Base-by-base conservation (phyloP, 345 rosid species). In the Brassica nigra region DNA sequence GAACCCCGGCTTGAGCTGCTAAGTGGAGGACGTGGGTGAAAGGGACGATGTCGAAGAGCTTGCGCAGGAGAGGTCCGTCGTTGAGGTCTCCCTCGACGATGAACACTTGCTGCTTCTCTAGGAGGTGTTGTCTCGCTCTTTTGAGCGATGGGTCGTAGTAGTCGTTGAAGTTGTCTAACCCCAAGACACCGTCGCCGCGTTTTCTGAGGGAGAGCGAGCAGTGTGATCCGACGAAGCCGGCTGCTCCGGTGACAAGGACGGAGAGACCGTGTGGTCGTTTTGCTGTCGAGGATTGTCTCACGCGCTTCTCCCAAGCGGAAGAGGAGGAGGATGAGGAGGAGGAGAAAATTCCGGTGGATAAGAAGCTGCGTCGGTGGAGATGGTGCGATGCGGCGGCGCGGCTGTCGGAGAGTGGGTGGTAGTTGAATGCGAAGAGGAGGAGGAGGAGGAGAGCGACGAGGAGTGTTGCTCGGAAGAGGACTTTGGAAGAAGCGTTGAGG, bases 1-100 rank as follows among this genome's bases (percentile, higher is more conserved):
- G 92, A 18, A 92, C 97, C 0, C 97, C 97, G 33, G 97, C 97
- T 80, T 92, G 97, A 2, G 97, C 97, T 0, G 97, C 97, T 30
- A 92, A 83, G 84, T 92, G 97, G 61, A 92, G 97, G 6, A 92
- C 81, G 85, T 92, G 97, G 8, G 93, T 87, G 91, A 92, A 89
- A 0, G 95, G 92, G 4, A 89, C 92, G 8, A 92, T 90, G 54
- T 92, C 95, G 86, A 89, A 88, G 7, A 92, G 89, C 83, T 90
- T 92, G 3, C 81, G 81, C 5, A 92, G 76, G 83, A 92, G 79
- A 1, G 86, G 85, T 0, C 80, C 85, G 55, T 92, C 93, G 82
- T 92, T 90, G 28, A 92, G 78, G 73, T 92, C 97, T 0, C 92
- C 97, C 79, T 92, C 93, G 3, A 89, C 93, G 15, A 88, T 85